Evolutionary conservation across 768 basidiomycete species (phyloP).

Genomic region (Mycena capillaripes): DNA sequence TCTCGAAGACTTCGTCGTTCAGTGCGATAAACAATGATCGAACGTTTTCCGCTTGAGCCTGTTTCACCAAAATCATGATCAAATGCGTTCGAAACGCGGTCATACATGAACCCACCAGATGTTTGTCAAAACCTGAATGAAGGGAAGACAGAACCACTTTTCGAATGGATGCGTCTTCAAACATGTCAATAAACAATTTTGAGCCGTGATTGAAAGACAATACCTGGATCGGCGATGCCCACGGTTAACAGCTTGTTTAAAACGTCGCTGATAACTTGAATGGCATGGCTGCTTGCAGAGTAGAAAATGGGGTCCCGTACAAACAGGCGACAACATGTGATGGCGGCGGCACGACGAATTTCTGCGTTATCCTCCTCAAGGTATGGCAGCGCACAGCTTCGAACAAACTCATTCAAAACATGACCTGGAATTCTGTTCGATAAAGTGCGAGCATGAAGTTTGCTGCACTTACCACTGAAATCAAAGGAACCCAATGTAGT

Average conservation of each 20-base stretch:
- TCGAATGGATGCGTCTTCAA: slow-evolving; percentile 66
- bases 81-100: not conserved
- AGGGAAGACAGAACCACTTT: slow-evolving; percentile 88
- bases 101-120: slow-evolving; percentile 59
- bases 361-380: slow-evolving; percentile 93
- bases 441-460: not conserved
- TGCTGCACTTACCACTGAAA: slow-evolving; percentile 78
- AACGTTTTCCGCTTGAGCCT: slow-evolving; percentile 97
- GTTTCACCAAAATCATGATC: not conserved
- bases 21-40: slow-evolving; percentile 96
- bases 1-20: slow-evolving; percentile 96
- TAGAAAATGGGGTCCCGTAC: slow-evolving; percentile 96
- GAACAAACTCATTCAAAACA: slow-evolving; percentile 95
- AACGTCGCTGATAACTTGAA: slow-evolving; percentile 98
- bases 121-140: slow-evolving; percentile 95
- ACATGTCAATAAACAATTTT: slow-evolving; percentile 1
- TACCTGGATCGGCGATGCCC: slow-evolving; percentile 96
- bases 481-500: slow-evolving; percentile 92
- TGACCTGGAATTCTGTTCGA: slow-evolving; percentile 69
- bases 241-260: slow-evolving; percentile 95
- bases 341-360: slow-evolving; percentile 89
- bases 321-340: slow-evolving; percentile 93
- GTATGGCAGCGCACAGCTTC: slow-evolving; percentile 91
- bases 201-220: not conserved
- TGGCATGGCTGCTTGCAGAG: slow-evolving; percentile 95